A percentile compares a stretch with the other conserved stretches of the same genome.
phyloP scores from a whole-genome alignment of 305 asterid species.

The Fraxinus platypoda region DNA sequence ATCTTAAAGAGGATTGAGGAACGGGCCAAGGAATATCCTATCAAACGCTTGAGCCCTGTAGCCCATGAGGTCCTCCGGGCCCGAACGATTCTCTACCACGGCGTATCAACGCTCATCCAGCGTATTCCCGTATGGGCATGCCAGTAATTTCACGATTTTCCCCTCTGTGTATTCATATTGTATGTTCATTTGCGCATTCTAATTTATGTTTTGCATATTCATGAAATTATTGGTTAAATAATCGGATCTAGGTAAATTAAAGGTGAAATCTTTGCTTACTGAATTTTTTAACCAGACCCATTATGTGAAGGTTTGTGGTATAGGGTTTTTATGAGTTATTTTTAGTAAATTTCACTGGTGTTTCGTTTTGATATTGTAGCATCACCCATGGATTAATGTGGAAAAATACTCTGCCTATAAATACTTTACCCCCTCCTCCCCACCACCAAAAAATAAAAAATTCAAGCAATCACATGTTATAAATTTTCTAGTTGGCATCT shows the following conservation, averaged over 20 bases:
- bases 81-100: constrained; percentile 55
- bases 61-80: constrained; percentile 66
- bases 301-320: neutral
- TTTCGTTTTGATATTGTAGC: neutral
- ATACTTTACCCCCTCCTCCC: no score
- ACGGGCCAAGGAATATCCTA: constrained; percentile 68
- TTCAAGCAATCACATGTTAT: neutral
- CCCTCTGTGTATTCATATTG: neutral
- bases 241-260: neutral
- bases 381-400: neutral
- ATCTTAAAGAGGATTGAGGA: constrained; percentile 71
- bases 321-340: neutral
- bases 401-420: neutral
- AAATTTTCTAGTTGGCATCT: neutral
- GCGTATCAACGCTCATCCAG: constrained; percentile 65
- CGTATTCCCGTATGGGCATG: constrained; percentile 72
- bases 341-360: neutral
- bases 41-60: constrained; percentile 55
- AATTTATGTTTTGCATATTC: neutral
- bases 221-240: neutral
- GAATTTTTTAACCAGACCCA: neutral
- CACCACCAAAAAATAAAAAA: no score
- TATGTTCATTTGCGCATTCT: neutral
- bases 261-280: neutral
- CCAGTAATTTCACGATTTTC: constrained; percentile 56